Base-by-base conservation (phyloP, 441 rosid species). In the Daphne laureola region DNA sequence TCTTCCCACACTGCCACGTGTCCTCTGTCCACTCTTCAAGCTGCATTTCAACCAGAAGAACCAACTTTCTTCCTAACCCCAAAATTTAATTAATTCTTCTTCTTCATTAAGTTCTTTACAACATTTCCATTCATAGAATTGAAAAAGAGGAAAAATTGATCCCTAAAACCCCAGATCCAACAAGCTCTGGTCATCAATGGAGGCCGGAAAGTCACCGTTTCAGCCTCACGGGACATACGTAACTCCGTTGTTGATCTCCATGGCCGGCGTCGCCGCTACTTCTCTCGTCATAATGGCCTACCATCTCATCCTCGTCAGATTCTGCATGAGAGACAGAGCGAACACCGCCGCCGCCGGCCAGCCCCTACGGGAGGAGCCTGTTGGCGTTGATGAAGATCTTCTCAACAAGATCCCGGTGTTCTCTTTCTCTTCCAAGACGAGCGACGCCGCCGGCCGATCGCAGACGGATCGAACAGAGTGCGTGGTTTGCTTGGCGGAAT, bases 401-500 rank as follows among this genome's bases (percentile, higher is more conserved):
- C 76, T 83, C 11, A 46, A 62, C 4, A 55, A 68, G 27, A 80
- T 83, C 57, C 86, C 90, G 9, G 62, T 76, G 43, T 31, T 72
- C 42, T n/a, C 58, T 8, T 78, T 66, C 61, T 59, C 79, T 1
- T 31, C 56, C 17, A 47, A 48, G 13, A 59, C n/a, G n/a, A n/a
- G n/a, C n/a, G n/a, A n/a, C n/a, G n/a, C 46, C 8, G 57, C 4
- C 47, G 17, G 15, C 7, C 17, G 31, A n/a, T 36, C 57, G 17
- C 51, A 58, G 12, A 14, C 21, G 3, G 71, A 73, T 42, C 72
- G 64, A 58, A 60, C 14, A 3, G 84, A 83, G 25, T 80, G 84
- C 38, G 82, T 68, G 0, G 69, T 83, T 64, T 83, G 84, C 63
- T 53, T 80, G 50, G 90, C 72, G 31, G 78, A 78, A 8, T 49